Evolutionary conservation across 1,139 yeast genomes (phyloP).

Genomic region (Wickerhamomyces sp.): DNA sequence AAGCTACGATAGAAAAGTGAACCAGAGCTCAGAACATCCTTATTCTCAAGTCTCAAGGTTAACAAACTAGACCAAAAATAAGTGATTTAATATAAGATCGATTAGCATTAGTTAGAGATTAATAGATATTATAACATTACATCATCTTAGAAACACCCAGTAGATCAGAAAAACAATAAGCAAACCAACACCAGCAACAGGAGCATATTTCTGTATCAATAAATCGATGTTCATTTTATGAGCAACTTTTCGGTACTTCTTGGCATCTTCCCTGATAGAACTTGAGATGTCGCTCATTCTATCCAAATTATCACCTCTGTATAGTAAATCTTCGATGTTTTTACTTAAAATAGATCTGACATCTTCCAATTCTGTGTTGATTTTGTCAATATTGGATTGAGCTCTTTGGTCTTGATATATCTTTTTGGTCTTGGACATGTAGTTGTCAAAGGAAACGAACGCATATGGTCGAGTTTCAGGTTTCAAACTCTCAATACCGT

Average conservation of each 20-base stretch:
- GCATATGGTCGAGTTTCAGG: constrained; percentile 80
- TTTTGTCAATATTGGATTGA: constrained; percentile 77
- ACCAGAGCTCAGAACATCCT: constrained; percentile 4
- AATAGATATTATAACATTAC: constrained; percentile 1
- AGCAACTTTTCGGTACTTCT: constrained; percentile 86
- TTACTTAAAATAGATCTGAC: constrained; percentile 95
- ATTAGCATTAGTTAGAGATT: too few species aligned
- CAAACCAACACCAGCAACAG: constrained; percentile 68
- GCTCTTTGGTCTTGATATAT: constrained; percentile 90
- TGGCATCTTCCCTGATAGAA: constrained; percentile 73
- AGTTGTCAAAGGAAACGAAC: constrained; percentile 78
- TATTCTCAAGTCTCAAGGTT: too few species aligned
- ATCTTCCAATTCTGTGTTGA: constrained; percentile 85
- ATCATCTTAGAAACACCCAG: constrained; percentile 60
- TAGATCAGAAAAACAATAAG: constrained; percentile 75
- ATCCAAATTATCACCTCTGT: constrained; percentile 92
- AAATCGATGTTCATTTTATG: constrained; percentile 89
- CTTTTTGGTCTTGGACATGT: constrained; percentile 81
- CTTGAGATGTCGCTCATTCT: constrained; percentile 87
- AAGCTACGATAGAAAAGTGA: constrained; percentile 1
- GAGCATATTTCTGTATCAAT: constrained; percentile 82
- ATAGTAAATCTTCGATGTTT: constrained; percentile 88
- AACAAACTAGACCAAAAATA: too few species aligned
- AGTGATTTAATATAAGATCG: too few species aligned
- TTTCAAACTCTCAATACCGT: constrained; percentile 64